Evolutionary conservation across 1,284 basidiomycete genomes (phyloP).

Genomic region (Tremellales sp.): DNA sequence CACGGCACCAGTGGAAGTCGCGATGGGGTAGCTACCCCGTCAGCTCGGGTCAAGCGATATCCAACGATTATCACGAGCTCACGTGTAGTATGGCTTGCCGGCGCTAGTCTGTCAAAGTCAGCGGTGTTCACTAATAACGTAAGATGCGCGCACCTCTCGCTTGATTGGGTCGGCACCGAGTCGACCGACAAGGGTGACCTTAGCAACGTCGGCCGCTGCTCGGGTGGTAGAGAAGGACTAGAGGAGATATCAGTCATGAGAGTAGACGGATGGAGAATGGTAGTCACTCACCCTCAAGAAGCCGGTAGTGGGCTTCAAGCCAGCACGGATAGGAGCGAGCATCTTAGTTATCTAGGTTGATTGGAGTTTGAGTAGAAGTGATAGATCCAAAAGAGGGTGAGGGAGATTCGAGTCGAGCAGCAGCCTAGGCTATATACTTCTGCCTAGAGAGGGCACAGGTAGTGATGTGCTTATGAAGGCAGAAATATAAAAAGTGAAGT

Average conservation of each 20-base stretch:
- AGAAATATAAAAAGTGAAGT: too few relatives aligned
- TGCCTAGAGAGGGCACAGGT: too few relatives aligned
- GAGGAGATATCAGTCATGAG: background rate
- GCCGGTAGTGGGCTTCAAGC: background rate
- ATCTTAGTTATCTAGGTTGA: too few relatives aligned
- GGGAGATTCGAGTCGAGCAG: too few relatives aligned
- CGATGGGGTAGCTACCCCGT: slow-evolving; percentile 30
- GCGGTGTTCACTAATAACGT: background rate
- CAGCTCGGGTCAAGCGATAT: background rate
- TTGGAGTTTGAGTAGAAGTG: too few relatives aligned
- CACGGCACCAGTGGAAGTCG: slow-evolving; percentile 24
- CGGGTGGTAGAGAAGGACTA: slow-evolving; percentile 31
- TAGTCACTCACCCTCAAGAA: background rate
- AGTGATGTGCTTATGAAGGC: too few relatives aligned
- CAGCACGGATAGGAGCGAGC: background rate
- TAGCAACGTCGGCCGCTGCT: slow-evolving; percentile 25
- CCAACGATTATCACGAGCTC: background rate
- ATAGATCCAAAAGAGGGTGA: too few relatives aligned
- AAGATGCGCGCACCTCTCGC: slow-evolving; percentile 18
- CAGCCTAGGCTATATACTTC: too few relatives aligned
- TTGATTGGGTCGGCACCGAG: slow-evolving; percentile 38
- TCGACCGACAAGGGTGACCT: slow-evolving; percentile 38
- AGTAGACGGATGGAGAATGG: too few relatives aligned
- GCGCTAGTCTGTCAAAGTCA: slow-evolving; percentile 17
- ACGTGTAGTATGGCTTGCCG: slow-evolving; percentile 42